Percentiles rank a stretch among this genome's conserved stretches.
Evolutionary conservation across 2,329 filamentous ascomycete genomes (phyloP).

Genomic region (Trichoderma brevicompactum): DNA sequence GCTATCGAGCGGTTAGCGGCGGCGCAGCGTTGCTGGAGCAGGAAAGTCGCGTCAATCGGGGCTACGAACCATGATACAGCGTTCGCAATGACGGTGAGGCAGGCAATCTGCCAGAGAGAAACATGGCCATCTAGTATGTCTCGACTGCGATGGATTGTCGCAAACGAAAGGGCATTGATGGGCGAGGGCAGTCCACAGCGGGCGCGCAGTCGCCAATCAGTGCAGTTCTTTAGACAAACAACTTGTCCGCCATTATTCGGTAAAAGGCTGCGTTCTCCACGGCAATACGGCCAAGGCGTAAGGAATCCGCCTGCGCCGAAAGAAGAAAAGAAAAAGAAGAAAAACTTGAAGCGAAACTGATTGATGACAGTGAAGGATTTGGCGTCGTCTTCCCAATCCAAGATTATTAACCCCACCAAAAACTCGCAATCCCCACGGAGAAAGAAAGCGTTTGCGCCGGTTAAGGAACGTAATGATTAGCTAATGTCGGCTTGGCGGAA

Average conservation of each 20-base stretch:
- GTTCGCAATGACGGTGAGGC: constrained; percentile 32
- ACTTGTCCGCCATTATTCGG: constrained; percentile 16
- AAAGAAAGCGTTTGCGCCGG: neutral
- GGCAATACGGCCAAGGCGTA: neutral
- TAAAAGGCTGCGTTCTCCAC: neutral
- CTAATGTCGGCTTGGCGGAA: neutral
- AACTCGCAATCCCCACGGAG: neutral
- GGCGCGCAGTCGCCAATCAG: constrained; percentile 25
- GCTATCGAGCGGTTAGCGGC: constrained; percentile 12
- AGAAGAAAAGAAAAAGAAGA: neutral
- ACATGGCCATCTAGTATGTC: constrained; percentile 31
- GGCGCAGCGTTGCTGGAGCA: neutral
- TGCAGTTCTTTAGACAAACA: constrained; percentile 13
- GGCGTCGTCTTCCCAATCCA: constrained; percentile 1
- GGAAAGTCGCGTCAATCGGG: neutral
- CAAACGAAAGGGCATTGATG: constrained; percentile 10
- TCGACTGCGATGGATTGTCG: constrained; percentile 18
- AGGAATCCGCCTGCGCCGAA: constrained; percentile 15
- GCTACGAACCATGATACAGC: constrained; percentile 26
- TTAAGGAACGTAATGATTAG: constrained; percentile 25
- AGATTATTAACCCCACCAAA: constrained; percentile 22
- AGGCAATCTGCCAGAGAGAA: constrained; percentile 31
- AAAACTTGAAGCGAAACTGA: neutral
- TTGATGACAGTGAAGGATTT: neutral
- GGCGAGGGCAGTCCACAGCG: constrained; percentile 19